A percentile compares a stretch with the other conserved stretches of the same genome.
phyloP scores from a whole-genome alignment of 2,329 filamentous ascomycete genomes.

The Ilyonectria robusta region DNA sequence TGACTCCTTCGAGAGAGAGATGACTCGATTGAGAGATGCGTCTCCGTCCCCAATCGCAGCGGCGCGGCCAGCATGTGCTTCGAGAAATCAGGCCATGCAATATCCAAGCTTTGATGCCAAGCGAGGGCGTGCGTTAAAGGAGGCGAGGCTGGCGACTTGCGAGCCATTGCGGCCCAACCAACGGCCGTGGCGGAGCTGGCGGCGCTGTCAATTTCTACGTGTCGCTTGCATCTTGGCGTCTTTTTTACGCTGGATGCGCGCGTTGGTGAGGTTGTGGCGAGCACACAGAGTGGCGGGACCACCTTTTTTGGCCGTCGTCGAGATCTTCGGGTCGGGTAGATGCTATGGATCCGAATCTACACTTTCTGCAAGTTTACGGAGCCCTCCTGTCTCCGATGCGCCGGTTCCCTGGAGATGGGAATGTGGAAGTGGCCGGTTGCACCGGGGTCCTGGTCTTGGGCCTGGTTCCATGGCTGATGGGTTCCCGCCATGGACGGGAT shows the following conservation, averaged over 20 bases:
- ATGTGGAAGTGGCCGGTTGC: neutral
- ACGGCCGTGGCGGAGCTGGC: neutral
- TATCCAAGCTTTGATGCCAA: constrained; percentile 44
- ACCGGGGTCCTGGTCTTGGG: neutral
- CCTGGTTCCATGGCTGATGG: too few relatives aligned
- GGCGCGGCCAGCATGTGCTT: constrained; percentile 41
- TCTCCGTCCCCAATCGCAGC: constrained; percentile 32
- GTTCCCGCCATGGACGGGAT: constrained; percentile 30
- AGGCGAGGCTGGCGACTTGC: constrained; percentile 36
- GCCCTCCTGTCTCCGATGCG: constrained; percentile 1
- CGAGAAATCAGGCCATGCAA: constrained; percentile 46
- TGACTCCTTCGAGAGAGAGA: constrained; percentile 20
- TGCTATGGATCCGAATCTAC: constrained; percentile 26
- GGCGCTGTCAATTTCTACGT: neutral
- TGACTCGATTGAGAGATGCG: neutral
- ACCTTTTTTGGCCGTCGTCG: neutral
- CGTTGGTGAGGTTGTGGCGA: neutral
- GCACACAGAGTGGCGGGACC: constrained; percentile 1
- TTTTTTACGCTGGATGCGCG: neutral
- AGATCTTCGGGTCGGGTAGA: constrained; percentile 29
- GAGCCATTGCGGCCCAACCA: constrained; percentile 27
- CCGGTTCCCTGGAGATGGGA: constrained; percentile 6
- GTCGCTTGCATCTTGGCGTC: neutral
- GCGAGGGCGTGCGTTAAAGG: constrained; percentile 36
- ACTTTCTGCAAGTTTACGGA: constrained; percentile 22